These are phyloP conservation scores for Hemisphaericaspora lyxosophila DNA, from an alignment of 1,139 yeast species.

Conservation along the genomic window DNA sequence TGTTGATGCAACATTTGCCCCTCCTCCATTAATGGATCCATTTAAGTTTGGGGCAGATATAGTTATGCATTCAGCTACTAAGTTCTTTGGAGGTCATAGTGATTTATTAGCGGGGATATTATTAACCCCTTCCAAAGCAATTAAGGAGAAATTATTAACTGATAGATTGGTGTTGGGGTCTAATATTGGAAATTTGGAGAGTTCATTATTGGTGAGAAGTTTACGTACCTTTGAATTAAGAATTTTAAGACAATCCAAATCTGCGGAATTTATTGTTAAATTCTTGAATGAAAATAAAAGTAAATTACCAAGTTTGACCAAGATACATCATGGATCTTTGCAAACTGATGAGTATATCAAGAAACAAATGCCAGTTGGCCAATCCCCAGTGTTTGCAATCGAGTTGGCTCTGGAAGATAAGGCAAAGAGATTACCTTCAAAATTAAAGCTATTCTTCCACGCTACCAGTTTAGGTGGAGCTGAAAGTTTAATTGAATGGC, in stretches of 20 bases:
- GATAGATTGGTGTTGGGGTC: conserved; percentile 78
- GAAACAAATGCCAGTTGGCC: conserved; percentile 64
- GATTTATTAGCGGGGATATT: conserved; percentile 82
- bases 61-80: conserved; percentile 87
- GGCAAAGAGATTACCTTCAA: conserved; percentile 67
- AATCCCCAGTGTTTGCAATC: conserved; percentile 76
- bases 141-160: conserved; percentile 43
- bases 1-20: conserved; percentile 90
- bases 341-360: conserved; percentile 66
- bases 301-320: conserved; percentile 48
- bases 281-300: conserved; percentile 51
- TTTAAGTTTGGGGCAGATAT: conserved; percentile 80
- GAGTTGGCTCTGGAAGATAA: conserved; percentile 48
- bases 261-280: conserved; percentile 62
- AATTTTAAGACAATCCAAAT: conserved; percentile 61
- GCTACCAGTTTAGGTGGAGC: conserved; percentile 96
- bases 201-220: conserved; percentile 72
- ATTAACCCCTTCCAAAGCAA: conserved; percentile 54
- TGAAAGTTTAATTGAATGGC: conserved; percentile 89
- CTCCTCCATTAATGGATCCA: conserved; percentile 85
- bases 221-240: conserved; percentile 77
- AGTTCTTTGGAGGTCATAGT: conserved; percentile 93
- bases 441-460: conserved; percentile 72
- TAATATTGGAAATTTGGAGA: conserved; percentile 73
- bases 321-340: conserved; percentile 69